Evolutionary conservation across 768 basidiomycete genomes (phyloP), one percentile per base, ranked within the genome.

Genomic region (Boletus reticulatus): DNA sequence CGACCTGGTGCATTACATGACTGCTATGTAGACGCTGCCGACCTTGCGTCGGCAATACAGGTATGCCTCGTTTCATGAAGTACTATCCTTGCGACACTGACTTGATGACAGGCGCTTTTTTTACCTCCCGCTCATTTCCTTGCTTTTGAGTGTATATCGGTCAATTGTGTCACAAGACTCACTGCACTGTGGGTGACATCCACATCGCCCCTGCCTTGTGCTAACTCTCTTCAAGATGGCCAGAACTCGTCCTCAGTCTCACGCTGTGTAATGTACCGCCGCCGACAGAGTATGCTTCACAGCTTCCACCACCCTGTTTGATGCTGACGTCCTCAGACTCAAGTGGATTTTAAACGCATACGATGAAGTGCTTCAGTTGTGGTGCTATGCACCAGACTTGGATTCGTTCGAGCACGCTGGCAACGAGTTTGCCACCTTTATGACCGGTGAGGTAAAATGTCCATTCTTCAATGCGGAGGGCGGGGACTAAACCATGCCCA

Each of bases 11-110:
- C 78, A 9, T 73, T 75, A 44, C 84, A 86, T 63, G 89, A 92
- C 70, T 80, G 78, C 55, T 92, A 88, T 83, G 88, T 90, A 8
- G 83, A 88, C 41, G 87, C 89, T 2, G 90, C 88, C 36, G 89
- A 92, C 73, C 63, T 92, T 37, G 89, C 87, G 4, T 76, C 80
- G 16, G 84, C 81, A 49, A 80, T 81, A 60, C 80, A 83, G 70
- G 88, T 85, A 57, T 43, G 81, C 74, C 48, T 22, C 53, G 41
- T 44, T 54, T 22, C 2, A 24, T 43, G 17, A 22, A 29, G 46
- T 14, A 13, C 19, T 20, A n/a, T 22, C 45, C 31, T 39, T 38
- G 34, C 31, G 19, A 24, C 32, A 59, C 48, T 38, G 1, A 61
- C 50, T 4, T 14, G 1, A 24, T 22, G 17, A 22, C 58, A 91